phyloP scores from a whole-genome alignment of 352 stramenopile species.

The Globisporangium ultimum region DNA sequence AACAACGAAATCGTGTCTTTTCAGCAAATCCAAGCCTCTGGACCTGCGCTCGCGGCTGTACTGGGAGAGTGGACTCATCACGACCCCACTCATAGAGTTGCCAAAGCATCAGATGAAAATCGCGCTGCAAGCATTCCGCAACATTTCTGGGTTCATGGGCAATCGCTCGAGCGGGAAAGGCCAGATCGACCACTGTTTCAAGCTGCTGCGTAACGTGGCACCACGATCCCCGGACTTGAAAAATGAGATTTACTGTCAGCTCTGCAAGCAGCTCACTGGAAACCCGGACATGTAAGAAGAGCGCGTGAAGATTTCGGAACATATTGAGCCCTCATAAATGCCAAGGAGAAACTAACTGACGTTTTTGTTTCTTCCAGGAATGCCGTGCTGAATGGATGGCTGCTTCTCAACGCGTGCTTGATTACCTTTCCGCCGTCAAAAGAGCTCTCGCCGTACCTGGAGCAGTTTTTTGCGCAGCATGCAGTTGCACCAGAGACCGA shows the following conservation, averaged over 20 bases:
- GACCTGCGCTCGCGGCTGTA: constrained; percentile 48
- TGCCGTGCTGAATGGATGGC: constrained; percentile 58
- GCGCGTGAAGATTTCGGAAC: no score
- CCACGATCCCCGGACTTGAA: constrained; percentile 46
- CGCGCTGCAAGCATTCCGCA: constrained; percentile 65
- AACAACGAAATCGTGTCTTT: constrained; percentile 13
- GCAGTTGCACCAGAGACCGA: constrained; percentile 20
- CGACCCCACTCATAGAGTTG: constrained; percentile 42
- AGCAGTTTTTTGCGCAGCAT: constrained; percentile 47
- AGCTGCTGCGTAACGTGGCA: constrained; percentile 70
- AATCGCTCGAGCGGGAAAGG: constrained; percentile 60
- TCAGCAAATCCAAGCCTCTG: constrained; percentile 22
- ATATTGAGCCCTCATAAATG: no score
- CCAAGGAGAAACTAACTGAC: constrained; percentile 2
- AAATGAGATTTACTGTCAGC: constrained; percentile 80
- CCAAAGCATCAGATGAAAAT: constrained; percentile 40
- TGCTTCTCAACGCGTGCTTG: constrained; percentile 62
- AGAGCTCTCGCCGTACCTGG: constrained; percentile 45
- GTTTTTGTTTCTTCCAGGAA: constrained; percentile 18
- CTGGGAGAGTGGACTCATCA: constrained; percentile 63
- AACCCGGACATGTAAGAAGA: constrained; percentile 46
- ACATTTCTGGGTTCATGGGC: constrained; percentile 79
- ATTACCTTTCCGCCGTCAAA: constrained; percentile 57
- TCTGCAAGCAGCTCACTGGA: constrained; percentile 71
- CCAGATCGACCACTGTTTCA: constrained; percentile 65